Evolutionary conservation across 2,329 filamentous ascomycete genomes (phyloP), one percentile per base, ranked within the genome.

Genomic region (Aureobasidium mangrovei): DNA sequence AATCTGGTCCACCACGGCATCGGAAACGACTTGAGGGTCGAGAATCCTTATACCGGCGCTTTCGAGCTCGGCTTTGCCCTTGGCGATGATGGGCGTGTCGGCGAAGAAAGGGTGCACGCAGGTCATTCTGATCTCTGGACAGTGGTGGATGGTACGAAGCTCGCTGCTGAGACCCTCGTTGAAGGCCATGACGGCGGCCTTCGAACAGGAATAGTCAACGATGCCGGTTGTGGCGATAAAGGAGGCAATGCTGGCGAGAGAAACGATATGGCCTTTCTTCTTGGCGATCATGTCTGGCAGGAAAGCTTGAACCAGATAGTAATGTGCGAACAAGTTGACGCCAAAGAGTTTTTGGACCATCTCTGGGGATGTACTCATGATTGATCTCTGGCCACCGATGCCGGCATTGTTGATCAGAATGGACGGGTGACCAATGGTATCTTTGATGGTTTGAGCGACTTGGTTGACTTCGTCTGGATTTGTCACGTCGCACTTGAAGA

Each of bases 261-360:
- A 79, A 8, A 83, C 70, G 31, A 82, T 69, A 57, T 82, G 79
- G 1, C 53, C 80, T 59, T 78, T 77, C 59, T 78, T 74, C 18
- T 67, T 65, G 42, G 62, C 60, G 26, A 78, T 61, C 77, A 80
- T 80, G 47, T 67, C 65, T 0, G 77, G 77, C 32, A 80, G 59
- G 64, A 80, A 79, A 58, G 77, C 75, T 49, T 73, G 70, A 7
- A 77, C 71, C 55, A 71, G 75, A 55, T 72, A 70, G 64, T 73
- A 79, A 61, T 79, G 76, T 24, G 72, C 68, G 44, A 80, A 67
- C 7, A 73, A 68, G 64, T 80, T 80, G 54, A 79, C 74, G 55
- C 76, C 73, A 59, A 79, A 78, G 6, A 76, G 74, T 56, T 71
- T 71, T 9, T 70, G 66, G 40, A 79, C 70, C 27, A 71, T 66